Conservation (phyloP, 257 asterid species). For the Lantana camara region DNA sequence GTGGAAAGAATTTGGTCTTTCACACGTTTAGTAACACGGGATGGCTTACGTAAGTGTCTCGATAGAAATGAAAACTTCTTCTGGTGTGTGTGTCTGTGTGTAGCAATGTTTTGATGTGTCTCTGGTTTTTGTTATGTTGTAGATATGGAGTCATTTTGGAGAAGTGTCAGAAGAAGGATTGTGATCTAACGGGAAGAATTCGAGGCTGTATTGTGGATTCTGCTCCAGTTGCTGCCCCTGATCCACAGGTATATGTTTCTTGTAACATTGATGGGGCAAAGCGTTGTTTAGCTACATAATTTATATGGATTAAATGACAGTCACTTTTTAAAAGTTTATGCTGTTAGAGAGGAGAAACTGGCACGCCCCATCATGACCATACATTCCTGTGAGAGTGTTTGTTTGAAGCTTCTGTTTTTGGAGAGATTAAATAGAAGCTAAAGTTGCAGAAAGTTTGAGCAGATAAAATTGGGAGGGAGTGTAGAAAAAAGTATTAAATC, state of each 20-base stretch:
- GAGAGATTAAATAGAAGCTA: too few species aligned
- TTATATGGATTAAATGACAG: not conserved
- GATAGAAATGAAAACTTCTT: not conserved
- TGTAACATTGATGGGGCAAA: slow-evolving; percentile 10
- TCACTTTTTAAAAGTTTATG: too few species aligned
- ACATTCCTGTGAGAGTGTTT: too few species aligned
- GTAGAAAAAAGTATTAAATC: too few species aligned
- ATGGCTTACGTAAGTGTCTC: slow-evolving; percentile 77
- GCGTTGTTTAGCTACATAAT: slow-evolving; percentile 1
- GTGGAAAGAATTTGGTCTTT: slow-evolving; percentile 77
- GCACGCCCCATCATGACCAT: too few species aligned
- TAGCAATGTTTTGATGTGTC: slow-evolving; percentile 18
- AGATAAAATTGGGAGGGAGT: too few species aligned
- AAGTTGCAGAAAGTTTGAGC: too few species aligned
- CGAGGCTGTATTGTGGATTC: slow-evolving; percentile 93
- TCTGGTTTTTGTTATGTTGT: slow-evolving; percentile 29
- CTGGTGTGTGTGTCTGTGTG: not conserved
- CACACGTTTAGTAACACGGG: slow-evolving; percentile 96
- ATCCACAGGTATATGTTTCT: slow-evolving; percentile 70
- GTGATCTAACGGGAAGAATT: slow-evolving; percentile 55
- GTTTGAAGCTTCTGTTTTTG: too few species aligned
- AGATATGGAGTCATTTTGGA: slow-evolving; percentile 92
- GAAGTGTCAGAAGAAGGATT: slow-evolving; percentile 69
- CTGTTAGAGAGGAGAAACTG: too few species aligned
- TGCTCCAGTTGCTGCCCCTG: slow-evolving; percentile 85